Evolutionary conservation across 768 basidiomycete genomes (phyloP).

Genomic region (Kwoniella heveanensis): DNA sequence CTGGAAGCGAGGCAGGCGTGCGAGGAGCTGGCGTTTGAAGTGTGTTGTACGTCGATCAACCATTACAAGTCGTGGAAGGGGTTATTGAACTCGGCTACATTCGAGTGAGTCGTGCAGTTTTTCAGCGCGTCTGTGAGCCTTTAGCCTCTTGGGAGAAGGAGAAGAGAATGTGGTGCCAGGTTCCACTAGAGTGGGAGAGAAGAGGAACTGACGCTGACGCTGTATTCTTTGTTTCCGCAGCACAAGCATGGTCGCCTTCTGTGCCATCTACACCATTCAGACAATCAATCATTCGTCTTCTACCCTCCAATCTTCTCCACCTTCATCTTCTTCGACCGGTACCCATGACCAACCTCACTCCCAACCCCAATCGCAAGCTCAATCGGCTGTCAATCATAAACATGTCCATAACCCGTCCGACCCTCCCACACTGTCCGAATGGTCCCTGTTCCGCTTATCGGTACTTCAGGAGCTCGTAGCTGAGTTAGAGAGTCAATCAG

Average conservation of each 20-base stretch:
- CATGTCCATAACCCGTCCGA: slow-evolving; percentile 9
- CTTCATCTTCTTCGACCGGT: background rate
- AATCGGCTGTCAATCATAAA: no score
- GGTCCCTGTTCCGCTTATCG: slow-evolving; percentile 23
- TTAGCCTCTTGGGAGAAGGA: no score
- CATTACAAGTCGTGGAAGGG: slow-evolving; percentile 28
- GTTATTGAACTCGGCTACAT: slow-evolving; percentile 24
- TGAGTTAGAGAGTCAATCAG: slow-evolving; percentile 19
- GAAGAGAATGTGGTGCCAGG: no score
- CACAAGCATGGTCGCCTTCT: slow-evolving; percentile 30
- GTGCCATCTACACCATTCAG: slow-evolving; percentile 24
- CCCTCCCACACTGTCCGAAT: slow-evolving; percentile 10
- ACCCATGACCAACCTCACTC: no score
- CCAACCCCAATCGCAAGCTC: no score
- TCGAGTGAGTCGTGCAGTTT: slow-evolving; percentile 19
- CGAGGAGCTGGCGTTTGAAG: slow-evolving; percentile 21
- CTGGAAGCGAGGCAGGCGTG: slow-evolving; percentile 13
- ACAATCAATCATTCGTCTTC: slow-evolving; percentile 13
- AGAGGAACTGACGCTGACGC: background rate
- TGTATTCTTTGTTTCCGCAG: background rate
- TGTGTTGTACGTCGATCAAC: slow-evolving; percentile 20
- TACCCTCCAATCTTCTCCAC: background rate
- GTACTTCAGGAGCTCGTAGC: slow-evolving; percentile 17
- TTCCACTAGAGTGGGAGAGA: no score
- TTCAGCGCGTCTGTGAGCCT: no score